Percentiles rank a stretch among this genome's conserved stretches.
These are phyloP conservation scores for Aspergillus sclerotialis DNA, from an alignment of 2,329 filamentous ascomycete species.

Conservation along the genomic window DNA sequence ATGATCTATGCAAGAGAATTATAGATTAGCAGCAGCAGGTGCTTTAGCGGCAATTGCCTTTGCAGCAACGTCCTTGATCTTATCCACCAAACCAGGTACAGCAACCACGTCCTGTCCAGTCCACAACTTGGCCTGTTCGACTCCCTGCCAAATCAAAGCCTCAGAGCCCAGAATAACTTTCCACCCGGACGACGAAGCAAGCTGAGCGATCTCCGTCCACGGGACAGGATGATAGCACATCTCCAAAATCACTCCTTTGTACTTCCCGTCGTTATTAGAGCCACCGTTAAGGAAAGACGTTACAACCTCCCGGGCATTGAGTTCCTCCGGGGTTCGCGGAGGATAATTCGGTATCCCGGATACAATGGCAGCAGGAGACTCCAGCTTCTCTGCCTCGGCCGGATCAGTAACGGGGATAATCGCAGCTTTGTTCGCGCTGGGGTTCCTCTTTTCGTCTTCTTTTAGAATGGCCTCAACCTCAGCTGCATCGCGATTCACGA, in stretches of 20 bases:
- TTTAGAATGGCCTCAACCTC: constrained; percentile 62
- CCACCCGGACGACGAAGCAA: constrained; percentile 60
- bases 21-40: constrained; percentile 14
- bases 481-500: constrained; percentile 64
- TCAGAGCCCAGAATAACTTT: constrained; percentile 69
- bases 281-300: constrained; percentile 26
- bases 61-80: constrained; percentile 50
- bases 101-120: constrained; percentile 54
- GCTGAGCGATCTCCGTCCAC: constrained; percentile 57
- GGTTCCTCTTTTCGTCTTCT: constrained; percentile 55
- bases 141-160: constrained; percentile 68
- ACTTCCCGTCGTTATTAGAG: constrained; percentile 19
- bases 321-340: constrained; percentile 59
- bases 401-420: constrained; percentile 57
- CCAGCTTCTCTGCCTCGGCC: constrained; percentile 52
- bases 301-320: constrained; percentile 50
- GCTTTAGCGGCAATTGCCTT: constrained; percentile 38
- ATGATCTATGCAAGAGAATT: constrained; percentile 8
- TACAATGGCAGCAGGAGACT: constrained; percentile 60
- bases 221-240: constrained; percentile 78
- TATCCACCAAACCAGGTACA: constrained; percentile 48
- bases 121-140: constrained; percentile 61
- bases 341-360: constrained; percentile 70
- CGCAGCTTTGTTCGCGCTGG: constrained; percentile 26
- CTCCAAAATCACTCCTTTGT: constrained; percentile 65